phyloP scores from a whole-genome alignment of 768 basidiomycete genomes.

The Gyrodon lividus region DNA sequence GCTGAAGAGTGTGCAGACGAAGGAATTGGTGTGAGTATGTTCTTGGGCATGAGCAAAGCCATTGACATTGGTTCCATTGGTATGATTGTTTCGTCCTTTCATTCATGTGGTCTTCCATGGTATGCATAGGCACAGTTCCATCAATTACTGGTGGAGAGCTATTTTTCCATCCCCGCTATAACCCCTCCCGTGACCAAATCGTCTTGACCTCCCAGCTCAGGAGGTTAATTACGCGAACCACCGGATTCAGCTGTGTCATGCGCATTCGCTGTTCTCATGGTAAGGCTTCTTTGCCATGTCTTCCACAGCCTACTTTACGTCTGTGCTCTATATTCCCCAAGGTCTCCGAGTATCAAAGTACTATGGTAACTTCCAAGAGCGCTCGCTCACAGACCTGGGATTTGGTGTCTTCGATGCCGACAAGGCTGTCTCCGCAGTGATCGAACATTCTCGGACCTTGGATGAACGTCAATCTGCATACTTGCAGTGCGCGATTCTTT shows the following conservation, averaged over 20 bases:
- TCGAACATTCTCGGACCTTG: slow-evolving; percentile 70
- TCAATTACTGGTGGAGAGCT: slow-evolving; percentile 85
- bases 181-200: slow-evolving; percentile 59
- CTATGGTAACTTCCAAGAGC: slow-evolving; percentile 71
- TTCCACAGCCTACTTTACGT: slow-evolving; percentile 5
- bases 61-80: slow-evolving; percentile 90
- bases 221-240: slow-evolving; percentile 64
- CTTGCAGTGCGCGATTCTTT: slow-evolving; percentile 84
- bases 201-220: slow-evolving; percentile 74
- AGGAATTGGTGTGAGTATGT: slow-evolving; percentile 88
- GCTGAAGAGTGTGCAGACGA: slow-evolving; percentile 87
- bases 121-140: slow-evolving; percentile 53
- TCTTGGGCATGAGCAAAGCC: slow-evolving; percentile 75
- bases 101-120: slow-evolving; percentile 6
- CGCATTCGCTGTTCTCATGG: slow-evolving; percentile 85
- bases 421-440: slow-evolving; percentile 70
- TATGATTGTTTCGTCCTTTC: slow-evolving; percentile 27
- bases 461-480: slow-evolving; percentile 72
- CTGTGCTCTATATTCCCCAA: slow-evolving; percentile 25
- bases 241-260: slow-evolving; percentile 78
- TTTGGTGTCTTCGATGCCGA: slow-evolving; percentile 81
- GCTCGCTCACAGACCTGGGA: slow-evolving; percentile 68
- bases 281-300: slow-evolving; percentile 28
- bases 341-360: slow-evolving; percentile 66
- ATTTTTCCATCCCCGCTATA: slow-evolving; percentile 91